A percentile compares a stretch with the other conserved stretches of the same genome.
Conservation (phyloP, 495 filamentous ascomycete species). For the Xylona heveae region DNA sequence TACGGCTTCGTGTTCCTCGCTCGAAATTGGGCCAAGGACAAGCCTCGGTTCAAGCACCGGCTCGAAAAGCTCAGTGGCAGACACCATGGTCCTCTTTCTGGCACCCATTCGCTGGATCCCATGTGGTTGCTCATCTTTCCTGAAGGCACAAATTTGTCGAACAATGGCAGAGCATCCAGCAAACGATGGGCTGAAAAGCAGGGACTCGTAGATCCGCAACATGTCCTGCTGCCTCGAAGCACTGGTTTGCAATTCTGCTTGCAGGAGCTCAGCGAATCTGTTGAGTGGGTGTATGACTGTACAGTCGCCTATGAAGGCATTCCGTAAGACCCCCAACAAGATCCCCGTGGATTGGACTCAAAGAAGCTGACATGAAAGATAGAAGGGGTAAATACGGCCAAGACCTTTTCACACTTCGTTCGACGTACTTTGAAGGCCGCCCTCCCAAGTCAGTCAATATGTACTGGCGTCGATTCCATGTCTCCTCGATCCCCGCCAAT, state of each 20-base stretch:
- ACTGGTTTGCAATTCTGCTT: conserved; percentile 61
- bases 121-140: conserved; percentile 82
- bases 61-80: conserved; percentile 41
- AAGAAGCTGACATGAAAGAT: conserved; percentile 6
- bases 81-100: conserved; percentile 28
- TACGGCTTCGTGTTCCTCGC: conserved; percentile 72
- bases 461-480: conserved; percentile 54
- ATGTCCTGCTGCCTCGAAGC: conserved; percentile 49
- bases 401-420: conserved; percentile 49
- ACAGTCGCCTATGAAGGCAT: conserved; percentile 72
- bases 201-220: conserved; percentile 40
- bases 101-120: conserved; percentile 34
- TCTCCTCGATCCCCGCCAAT: conserved; percentile 44
- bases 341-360: conserved; percentile 1
- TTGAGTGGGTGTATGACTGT: conserved; percentile 71
- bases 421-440: conserved; percentile 54
- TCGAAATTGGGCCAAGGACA: conserved; percentile 61
- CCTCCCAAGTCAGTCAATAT: conserved; percentile 72
- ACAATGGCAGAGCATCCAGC: conserved; percentile 40
- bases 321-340: conserved; percentile 28
- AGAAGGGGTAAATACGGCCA: conserved; percentile 54
- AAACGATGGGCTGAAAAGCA: conserved; percentile 47
- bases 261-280: conserved; percentile 43
- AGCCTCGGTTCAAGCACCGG: conserved; percentile 43
- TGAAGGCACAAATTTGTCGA: conserved; percentile 58